These are phyloP conservation scores for Datura wrightii DNA, from an alignment of 257 asterid species.

Conservation along the genomic window DNA sequence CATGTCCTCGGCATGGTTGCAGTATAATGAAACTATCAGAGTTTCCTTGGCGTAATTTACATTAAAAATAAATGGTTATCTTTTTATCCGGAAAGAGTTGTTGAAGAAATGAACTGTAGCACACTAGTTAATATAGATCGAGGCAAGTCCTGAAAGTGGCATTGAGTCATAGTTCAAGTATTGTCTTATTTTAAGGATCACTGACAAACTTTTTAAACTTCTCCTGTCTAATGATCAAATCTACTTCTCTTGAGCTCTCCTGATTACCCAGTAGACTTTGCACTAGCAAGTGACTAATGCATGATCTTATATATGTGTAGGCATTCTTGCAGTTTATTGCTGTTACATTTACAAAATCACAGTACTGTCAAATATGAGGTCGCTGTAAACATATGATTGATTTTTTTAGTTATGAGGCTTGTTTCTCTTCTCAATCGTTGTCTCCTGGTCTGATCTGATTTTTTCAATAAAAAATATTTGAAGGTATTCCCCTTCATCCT, in stretches of 20 bases:
- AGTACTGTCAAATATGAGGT: not conserved
- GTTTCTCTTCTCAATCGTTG: not conserved
- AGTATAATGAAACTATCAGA: not conserved
- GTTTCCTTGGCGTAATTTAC: not conserved
- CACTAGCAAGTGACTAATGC: not conserved
- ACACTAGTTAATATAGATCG: not conserved
- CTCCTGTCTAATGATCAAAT: not conserved
- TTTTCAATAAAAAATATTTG: not conserved
- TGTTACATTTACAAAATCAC: not conserved
- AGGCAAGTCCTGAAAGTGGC: conserved; percentile 14
- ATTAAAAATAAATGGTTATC: not conserved
- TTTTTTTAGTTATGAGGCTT: not conserved
- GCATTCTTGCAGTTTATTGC: not conserved
- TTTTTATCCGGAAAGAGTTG: not conserved
- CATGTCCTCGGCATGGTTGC: not conserved
- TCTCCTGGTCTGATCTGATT: not conserved
- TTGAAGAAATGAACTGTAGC: not conserved
- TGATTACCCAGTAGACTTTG: not conserved
- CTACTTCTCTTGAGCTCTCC: not conserved
- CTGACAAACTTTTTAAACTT: not conserved
- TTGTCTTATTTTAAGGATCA: not conserved
- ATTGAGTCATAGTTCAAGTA: not conserved
- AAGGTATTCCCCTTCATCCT: not conserved
- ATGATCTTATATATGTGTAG: not conserved
- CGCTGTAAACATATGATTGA: not conserved